Evolutionary conservation across 768 basidiomycete species (phyloP), one percentile per base, ranked within the genome.

Genomic region (Leccinum subgranulosum): DNA sequence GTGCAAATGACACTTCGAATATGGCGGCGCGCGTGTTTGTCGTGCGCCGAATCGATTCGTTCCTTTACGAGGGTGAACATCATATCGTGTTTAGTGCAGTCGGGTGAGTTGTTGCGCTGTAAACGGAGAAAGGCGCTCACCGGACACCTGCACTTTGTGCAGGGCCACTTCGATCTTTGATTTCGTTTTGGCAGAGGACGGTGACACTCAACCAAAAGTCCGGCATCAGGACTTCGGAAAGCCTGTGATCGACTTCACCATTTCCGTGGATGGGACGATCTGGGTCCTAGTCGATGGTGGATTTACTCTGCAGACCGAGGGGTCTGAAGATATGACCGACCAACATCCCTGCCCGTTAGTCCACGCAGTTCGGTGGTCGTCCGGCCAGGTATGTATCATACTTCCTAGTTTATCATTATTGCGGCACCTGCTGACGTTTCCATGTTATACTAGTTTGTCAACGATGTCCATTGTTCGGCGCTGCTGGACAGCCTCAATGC

Each of bases 131-230:
- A 49, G 47, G 54, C 11, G 3, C 54, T 59, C 47, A 64, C 46
- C 1, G 4, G 14, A n/a, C 7, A 14, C 28, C 46, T 53, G 4
- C 33, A 29, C 54, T 54, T 25, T 58, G 33, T 43, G n/a, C 66
- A 92, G 91, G 19, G 81, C 84, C 3, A 84, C 86, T 1, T 88
- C 90, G 0, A 64, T 93, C 10, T 92, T 91, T 69, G 76, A 72
- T 50, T 76, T 74, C 71, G 68, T 61, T 57, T 73, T 63, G 72
- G 70, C 68, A 59, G 73, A 55, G 49, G 60, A 47, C 49, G 62
- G 23, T 23, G 23, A 41, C 53, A 63, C 59, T 46, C 62, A 41
- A 43, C 62, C 58, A 49, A 64, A 45, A 55, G 59, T 84, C 39
- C 69, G 69, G 15, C 64, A 73, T 23, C 69, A 83, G 27, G 80